Evolutionary conservation across 2,329 filamentous ascomycete species (phyloP).

Genomic region (Phoma sp.): DNA sequence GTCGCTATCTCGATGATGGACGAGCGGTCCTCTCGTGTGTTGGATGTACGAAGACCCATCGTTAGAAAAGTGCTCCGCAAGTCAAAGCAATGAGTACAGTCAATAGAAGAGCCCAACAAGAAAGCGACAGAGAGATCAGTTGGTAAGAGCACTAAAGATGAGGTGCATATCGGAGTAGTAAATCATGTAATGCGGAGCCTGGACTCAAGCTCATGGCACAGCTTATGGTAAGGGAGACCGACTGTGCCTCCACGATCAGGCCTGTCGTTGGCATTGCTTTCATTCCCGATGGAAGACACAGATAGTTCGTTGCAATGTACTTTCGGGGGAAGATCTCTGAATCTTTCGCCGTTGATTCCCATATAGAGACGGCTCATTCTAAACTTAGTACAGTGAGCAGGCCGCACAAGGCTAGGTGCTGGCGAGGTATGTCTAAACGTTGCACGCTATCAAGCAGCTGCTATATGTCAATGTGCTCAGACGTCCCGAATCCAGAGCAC

Average conservation of each 20-base stretch:
- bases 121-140: not conserved
- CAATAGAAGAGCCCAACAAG: too few species aligned
- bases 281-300: not conserved
- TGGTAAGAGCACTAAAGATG: not conserved
- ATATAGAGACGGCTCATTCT: not conserved
- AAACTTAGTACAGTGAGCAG: not conserved
- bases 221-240: not conserved
- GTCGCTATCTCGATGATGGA: slow-evolving; percentile 32
- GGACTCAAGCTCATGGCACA: not conserved
- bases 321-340: not conserved
- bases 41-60: not conserved
- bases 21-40: slow-evolving; percentile 21
- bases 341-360: not conserved
- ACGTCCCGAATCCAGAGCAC: too few species aligned
- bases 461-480: too few species aligned
- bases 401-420: not conserved
- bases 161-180: not conserved
- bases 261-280: not conserved
- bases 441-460: too few species aligned
- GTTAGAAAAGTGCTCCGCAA: not conserved
- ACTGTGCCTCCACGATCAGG: not conserved
- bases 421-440: not conserved
- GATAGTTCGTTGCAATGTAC: not conserved
- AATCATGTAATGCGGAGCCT: not conserved
- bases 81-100: too few species aligned